Evolutionary conservation across 805 yeast genomes (phyloP).

Genomic region (Wickerhamiella galacta): DNA sequence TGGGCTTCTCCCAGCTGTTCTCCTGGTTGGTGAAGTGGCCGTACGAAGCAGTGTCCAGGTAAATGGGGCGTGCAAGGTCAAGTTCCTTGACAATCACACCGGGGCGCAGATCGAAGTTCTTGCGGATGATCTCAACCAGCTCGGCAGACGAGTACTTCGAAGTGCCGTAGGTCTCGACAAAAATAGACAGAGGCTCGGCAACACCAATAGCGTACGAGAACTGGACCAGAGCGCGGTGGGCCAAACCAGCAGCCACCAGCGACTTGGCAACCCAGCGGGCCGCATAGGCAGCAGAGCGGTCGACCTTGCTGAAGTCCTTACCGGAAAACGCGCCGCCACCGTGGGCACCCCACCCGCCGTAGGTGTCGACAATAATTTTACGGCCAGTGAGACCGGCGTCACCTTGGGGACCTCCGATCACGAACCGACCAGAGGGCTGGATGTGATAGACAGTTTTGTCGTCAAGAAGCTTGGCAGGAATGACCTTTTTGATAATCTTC

Average conservation of each 20-base stretch:
- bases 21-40: constrained; percentile 99
- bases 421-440: constrained; percentile 99
- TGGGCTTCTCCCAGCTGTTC: constrained; percentile 98
- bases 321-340: constrained; percentile 99
- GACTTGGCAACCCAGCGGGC: constrained; percentile 99
- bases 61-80: constrained; percentile 97
- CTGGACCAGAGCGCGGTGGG: constrained; percentile 95
- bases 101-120: constrained; percentile 97
- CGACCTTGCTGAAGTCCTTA: constrained; percentile 98
- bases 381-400: constrained; percentile 99
- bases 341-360: constrained; percentile 99
- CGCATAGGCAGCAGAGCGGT: constrained; percentile 99
- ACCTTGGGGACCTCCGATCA: constrained; percentile 99
- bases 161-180: constrained; percentile 97
- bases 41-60: constrained; percentile 96
- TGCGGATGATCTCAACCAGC: constrained; percentile 77
- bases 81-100: constrained; percentile 96
- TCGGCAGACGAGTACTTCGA: constrained; percentile 77
- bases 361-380: constrained; percentile 97
- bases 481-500: constrained; percentile 80
- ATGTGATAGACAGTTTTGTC: constrained; percentile 94
- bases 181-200: constrained; percentile 96
- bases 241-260: constrained; percentile 82
- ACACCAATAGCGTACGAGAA: constrained; percentile 99
- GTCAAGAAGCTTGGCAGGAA: constrained; percentile 79